phyloP scores from a whole-genome alignment of 1,139 yeast species.

The Zygoascus meyerae region DNA sequence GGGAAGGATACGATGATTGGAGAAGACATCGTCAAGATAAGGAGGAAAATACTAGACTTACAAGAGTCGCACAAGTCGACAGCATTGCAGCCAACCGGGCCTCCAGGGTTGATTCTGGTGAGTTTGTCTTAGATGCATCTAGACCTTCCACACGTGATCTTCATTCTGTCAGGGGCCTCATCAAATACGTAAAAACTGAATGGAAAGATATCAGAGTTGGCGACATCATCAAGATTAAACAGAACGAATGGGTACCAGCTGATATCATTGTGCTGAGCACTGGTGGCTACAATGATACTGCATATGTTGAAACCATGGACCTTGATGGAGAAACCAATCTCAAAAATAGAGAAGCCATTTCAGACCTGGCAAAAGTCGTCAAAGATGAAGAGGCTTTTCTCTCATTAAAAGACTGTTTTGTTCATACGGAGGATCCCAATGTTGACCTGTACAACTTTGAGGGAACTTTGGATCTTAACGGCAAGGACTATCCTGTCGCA shows the following conservation, averaged over 20 bases:
- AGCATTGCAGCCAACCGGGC: conserved; percentile 2
- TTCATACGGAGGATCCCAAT: conserved; percentile 83
- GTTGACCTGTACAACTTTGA: conserved; percentile 86
- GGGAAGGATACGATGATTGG: conserved; percentile 94
- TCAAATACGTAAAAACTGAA: conserved; percentile 36
- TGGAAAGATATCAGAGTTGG: conserved; percentile 88
- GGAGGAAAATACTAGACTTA: conserved; percentile 66
- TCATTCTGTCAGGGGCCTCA: conserved; percentile 12
- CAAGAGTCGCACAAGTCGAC: conserved; percentile 36
- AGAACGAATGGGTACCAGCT: conserved; percentile 92
- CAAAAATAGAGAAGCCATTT: conserved; percentile 65
- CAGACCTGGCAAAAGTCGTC: conserved; percentile 49
- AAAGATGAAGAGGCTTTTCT: conserved; percentile 49
- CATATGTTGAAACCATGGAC: conserved; percentile 93
- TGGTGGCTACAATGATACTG: conserved; percentile 60
- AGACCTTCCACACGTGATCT: conserved; percentile 2
- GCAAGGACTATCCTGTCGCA: conserved; percentile 53
- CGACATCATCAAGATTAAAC: conserved; percentile 62
- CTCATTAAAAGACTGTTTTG: conserved; percentile 44
- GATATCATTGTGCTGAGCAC: conserved; percentile 70
- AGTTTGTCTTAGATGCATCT: background rate
- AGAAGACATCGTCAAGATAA: conserved; percentile 80
- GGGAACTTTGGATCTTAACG: conserved; percentile 48
- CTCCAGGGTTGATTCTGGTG: background rate
- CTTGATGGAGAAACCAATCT: conserved; percentile 94